Base-by-base conservation (phyloP, 805 yeast genomes). In the Metschnikowia matae region DNA sequence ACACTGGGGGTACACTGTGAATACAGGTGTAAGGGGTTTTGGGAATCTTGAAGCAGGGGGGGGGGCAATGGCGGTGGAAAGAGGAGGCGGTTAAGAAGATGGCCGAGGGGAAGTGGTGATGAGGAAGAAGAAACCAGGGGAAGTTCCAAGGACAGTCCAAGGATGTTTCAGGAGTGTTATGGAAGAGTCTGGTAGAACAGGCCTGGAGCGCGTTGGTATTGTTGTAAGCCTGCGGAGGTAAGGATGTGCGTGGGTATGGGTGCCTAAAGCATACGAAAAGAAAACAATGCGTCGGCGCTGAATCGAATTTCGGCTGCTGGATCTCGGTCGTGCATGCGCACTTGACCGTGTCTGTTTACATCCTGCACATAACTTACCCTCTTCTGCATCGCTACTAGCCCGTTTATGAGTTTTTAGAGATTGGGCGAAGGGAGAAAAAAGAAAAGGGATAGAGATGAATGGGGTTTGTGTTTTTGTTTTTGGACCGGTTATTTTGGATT, bases 291-390 rank as follows among this genome's bases (percentile, higher is more conserved):
- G 35, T 32, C 20, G 42, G 35, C 40, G 39, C 32, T 26, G 13
- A 26, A 4, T 26, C 11, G 29, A 26, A 26, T 26, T 14, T 10
- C 13, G 13, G 44, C 44, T 26, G 44, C 44, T n/a, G 34, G 46
- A 35, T 44, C 46, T 44, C 40, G 32, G 26, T 3, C 43, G 47
- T 48, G 43, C 47, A 20, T 48, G 36, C 26, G 37, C 46, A 33
- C 29, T 26, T 26, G 41, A 54, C 55, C 60, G 60, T 51, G 60
- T 54, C 56, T 56, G 58, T 53, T 56, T 52, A 50, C 51, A 41
- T 49, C 40, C 44, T 17, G 35, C 40, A 32, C 33, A 40, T 13
- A 20, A n/a, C 3, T 10, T 10, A 26, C 29, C 1, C 29, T 10
- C 4, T 26, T 26, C 29, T 26, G 29, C 29, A 26, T 26, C 29